A percentile compares a stretch with the other conserved stretches of the same genome.
phyloP scores from a whole-genome alignment of 2,329 filamentous ascomycete genomes.

The Aspergillus versicolor region DNA sequence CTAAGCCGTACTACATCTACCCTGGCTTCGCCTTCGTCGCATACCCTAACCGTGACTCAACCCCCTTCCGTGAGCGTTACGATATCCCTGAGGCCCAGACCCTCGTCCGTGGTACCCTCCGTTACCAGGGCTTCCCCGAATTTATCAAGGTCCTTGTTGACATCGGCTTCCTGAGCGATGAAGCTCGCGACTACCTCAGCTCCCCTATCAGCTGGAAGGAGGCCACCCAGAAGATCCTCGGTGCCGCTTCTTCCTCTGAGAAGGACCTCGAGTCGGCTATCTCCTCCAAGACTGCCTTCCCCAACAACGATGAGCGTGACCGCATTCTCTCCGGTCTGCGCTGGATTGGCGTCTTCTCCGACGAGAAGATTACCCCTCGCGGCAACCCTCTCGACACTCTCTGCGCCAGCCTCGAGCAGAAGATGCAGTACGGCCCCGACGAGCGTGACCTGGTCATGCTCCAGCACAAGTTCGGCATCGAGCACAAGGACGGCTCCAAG shows the following conservation, averaged over 20 bases:
- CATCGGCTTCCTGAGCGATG: slow-evolving; percentile 81
- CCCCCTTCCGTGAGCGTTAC: slow-evolving; percentile 84
- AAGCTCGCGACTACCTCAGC: slow-evolving; percentile 64
- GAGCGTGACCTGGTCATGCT: slow-evolving; percentile 81
- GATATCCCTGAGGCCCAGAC: slow-evolving; percentile 88
- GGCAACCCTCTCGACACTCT: slow-evolving; percentile 88
- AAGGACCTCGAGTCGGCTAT: slow-evolving; percentile 73
- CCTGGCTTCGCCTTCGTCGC: slow-evolving; percentile 85
- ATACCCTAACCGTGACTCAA: slow-evolving; percentile 91
- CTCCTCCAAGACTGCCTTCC: slow-evolving; percentile 71
- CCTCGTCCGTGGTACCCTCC: slow-evolving; percentile 59
- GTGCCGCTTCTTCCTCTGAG: slow-evolving; percentile 64
- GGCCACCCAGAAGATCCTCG: slow-evolving; percentile 74
- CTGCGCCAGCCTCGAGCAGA: slow-evolving; percentile 82
- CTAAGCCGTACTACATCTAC: slow-evolving; percentile 90
- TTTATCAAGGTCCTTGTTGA: slow-evolving; percentile 87
- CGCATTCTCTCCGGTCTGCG: slow-evolving; percentile 69
- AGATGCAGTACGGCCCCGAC: slow-evolving; percentile 81
- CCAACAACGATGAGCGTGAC: slow-evolving; percentile 64
- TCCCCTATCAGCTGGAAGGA: slow-evolving; percentile 76
- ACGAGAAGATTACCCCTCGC: slow-evolving; percentile 66
- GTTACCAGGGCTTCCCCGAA: slow-evolving; percentile 54
- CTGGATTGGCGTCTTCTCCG: slow-evolving; percentile 69
- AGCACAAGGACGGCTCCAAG: slow-evolving; percentile 73
- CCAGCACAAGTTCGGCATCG: slow-evolving; percentile 69